Evolutionary conservation across 192 early-diverging fungal genomes (phyloP).

Genomic region (Linnemannia hyalina): DNA sequence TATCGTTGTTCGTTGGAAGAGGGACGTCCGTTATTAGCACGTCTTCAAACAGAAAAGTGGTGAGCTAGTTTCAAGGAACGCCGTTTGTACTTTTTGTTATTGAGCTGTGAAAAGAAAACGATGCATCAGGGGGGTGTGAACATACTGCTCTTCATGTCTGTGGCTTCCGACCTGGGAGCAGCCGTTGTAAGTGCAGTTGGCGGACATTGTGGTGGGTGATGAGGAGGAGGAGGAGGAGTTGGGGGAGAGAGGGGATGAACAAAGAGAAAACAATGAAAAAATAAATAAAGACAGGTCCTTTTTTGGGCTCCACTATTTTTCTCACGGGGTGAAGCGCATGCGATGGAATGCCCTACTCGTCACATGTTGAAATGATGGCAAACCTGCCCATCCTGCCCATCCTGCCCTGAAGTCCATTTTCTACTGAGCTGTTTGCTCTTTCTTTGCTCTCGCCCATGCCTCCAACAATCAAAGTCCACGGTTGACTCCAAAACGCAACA

Average conservation of each 20-base stretch:
- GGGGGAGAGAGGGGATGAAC: neutral
- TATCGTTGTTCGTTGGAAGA: slow-evolving; percentile 4
- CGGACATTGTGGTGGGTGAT: slow-evolving; percentile 7
- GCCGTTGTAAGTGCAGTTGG: slow-evolving; percentile 25
- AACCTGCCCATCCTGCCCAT: neutral
- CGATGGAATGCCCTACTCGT: neutral
- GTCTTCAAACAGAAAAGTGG: neutral
- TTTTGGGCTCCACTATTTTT: neutral
- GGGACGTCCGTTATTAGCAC: neutral
- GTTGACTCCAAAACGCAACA: no score
- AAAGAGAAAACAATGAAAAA: slow-evolving; percentile 11
- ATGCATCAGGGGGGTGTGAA: neutral
- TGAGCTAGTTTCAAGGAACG: neutral
- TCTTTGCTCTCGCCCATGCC: no score
- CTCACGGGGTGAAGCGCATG: slow-evolving; percentile 1
- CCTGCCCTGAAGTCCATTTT: neutral
- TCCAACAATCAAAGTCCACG: no score
- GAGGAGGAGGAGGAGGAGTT: neutral
- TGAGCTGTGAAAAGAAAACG: neutral
- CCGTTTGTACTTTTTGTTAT: neutral
- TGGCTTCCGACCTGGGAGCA: slow-evolving; percentile 51
- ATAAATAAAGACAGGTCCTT: neutral
- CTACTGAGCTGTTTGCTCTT: neutral
- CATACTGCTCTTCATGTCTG: slow-evolving; percentile 58
- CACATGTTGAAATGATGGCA: neutral